phyloP scores from a whole-genome alignment of 2,329 filamentous ascomycete species.

The Alternaria brassicicola region DNA sequence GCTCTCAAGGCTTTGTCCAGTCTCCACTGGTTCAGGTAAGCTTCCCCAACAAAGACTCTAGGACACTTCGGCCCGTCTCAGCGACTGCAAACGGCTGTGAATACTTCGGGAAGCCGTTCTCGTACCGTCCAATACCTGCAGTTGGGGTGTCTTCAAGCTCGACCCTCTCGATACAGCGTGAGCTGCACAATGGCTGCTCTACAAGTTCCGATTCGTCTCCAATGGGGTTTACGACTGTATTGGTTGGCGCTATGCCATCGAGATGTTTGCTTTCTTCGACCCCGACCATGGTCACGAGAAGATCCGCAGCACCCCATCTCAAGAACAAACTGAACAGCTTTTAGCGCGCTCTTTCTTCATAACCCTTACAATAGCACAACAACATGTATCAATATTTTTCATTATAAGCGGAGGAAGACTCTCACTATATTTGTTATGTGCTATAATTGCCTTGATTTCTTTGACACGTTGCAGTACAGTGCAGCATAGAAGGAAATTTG shows the following conservation, averaged over 20 bases:
- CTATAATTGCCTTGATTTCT: too few relatives aligned
- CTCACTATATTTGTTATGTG: too few relatives aligned
- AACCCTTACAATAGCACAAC: too few relatives aligned
- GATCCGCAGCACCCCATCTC: too few relatives aligned
- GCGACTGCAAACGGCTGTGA: neutral
- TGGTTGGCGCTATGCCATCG: rapidly evolving
- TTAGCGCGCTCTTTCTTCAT: too few relatives aligned
- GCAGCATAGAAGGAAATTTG: too few relatives aligned
- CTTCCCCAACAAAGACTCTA: rapidly evolving
- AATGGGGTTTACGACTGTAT: rapidly evolving
- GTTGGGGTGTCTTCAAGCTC: neutral
- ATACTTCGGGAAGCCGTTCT: neutral
- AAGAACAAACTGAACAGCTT: too few relatives aligned
- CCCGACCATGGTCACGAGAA: neutral
- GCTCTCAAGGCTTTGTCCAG: neutral
- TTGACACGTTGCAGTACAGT: too few relatives aligned
- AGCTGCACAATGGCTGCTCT: rapidly evolving
- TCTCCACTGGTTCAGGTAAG: neutral
- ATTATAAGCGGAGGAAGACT: too few relatives aligned
- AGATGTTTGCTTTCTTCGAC: neutral
- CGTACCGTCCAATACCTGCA: neutral
- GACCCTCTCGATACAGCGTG: neutral
- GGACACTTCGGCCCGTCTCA: rapidly evolving
- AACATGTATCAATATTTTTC: too few relatives aligned
- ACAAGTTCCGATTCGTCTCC: neutral